Conservation (phyloP, 441 rosid genomes). For the Raphanus hybrid region DNA sequence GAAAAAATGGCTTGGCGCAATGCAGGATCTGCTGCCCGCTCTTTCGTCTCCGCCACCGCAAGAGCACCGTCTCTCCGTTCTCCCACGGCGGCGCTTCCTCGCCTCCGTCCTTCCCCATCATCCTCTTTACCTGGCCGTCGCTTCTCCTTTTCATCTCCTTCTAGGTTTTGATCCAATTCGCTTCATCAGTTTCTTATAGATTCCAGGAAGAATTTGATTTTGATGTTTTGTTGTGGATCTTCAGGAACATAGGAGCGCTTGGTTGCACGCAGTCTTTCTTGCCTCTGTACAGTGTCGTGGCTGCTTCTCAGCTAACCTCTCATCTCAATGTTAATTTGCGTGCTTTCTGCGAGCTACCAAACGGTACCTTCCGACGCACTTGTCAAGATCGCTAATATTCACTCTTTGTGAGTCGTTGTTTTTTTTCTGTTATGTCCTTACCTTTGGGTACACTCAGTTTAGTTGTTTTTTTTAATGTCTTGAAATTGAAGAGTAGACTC, state of each 20-base stretch:
- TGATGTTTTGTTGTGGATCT: too few relatives aligned
- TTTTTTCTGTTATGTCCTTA: constrained; percentile 25
- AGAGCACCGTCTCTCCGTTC: too few relatives aligned
- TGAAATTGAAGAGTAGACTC: neutral
- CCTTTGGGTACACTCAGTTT: neutral
- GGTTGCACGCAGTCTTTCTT: constrained; percentile 74
- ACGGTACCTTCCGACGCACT: constrained; percentile 94
- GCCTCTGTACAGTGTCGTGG: constrained; percentile 60
- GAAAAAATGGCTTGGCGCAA: too few relatives aligned
- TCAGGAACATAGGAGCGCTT: constrained; percentile 53
- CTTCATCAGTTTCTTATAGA: neutral
- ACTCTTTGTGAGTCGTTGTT: constrained; percentile 62
- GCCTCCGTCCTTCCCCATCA: too few relatives aligned
- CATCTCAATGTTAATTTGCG: constrained; percentile 70
- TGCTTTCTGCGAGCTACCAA: constrained; percentile 90
- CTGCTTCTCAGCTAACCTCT: constrained; percentile 63
- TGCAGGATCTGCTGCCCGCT: too few relatives aligned
- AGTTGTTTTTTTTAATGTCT: neutral
- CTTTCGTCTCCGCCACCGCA: too few relatives aligned
- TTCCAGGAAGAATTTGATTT: neutral
- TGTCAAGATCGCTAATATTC: constrained; percentile 94
- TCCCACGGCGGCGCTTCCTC: too few relatives aligned
- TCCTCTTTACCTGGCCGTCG: too few relatives aligned
- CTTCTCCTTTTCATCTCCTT: too few relatives aligned
- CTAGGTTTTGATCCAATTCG: too few relatives aligned